Conservation (phyloP, 306 rosid species). For the Lithocarpus polystachyus region DNA sequence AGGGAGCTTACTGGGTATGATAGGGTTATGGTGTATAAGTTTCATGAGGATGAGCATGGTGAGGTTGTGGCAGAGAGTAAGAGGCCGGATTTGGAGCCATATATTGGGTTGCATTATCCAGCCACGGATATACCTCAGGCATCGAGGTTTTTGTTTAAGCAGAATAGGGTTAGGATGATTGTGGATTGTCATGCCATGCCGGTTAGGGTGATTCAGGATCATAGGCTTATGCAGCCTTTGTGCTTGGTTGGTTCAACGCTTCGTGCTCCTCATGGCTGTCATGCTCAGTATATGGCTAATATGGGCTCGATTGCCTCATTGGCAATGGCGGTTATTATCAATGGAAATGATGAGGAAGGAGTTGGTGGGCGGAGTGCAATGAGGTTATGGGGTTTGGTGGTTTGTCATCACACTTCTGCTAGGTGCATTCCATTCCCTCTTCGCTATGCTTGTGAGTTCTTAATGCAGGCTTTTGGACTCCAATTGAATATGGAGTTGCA, state of each 20-base stretch:
- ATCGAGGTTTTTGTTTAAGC: slow-evolving; percentile 93
- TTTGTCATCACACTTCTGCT: slow-evolving; percentile 91
- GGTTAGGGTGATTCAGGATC: slow-evolving; percentile 72
- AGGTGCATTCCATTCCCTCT: slow-evolving; percentile 86
- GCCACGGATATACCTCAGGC: slow-evolving; percentile 97
- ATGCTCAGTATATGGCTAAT: slow-evolving; percentile 94
- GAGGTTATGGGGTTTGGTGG: slow-evolving; percentile 97
- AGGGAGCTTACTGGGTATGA: slow-evolving; percentile 83
- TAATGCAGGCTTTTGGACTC: slow-evolving; percentile 97
- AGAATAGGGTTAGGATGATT: slow-evolving; percentile 94
- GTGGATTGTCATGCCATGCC: slow-evolving; percentile 79
- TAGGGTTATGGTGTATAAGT: slow-evolving; percentile 92
- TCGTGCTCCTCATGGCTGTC: slow-evolving; percentile 92
- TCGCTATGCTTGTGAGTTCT: slow-evolving; percentile 91
- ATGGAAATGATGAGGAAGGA: slow-evolving; percentile 68
- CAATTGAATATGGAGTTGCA: slow-evolving; percentile 93
- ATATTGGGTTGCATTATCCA: slow-evolving; percentile 93
- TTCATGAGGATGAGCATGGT: slow-evolving; percentile 99
- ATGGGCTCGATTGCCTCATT: slow-evolving; percentile 91
- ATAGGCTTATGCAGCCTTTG: slow-evolving; percentile 70
- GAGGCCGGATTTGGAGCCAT: slow-evolving; percentile 83
- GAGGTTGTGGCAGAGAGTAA: slow-evolving; percentile 94
- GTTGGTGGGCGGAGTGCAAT: slow-evolving; percentile 46
- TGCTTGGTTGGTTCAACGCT: slow-evolving; percentile 96
- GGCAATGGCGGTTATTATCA: slow-evolving; percentile 85